Percentiles rank a stretch among this genome's conserved stretches.
Evolutionary conservation across 1,139 yeast species (phyloP).

Genomic region (Suhomyces taliae): DNA sequence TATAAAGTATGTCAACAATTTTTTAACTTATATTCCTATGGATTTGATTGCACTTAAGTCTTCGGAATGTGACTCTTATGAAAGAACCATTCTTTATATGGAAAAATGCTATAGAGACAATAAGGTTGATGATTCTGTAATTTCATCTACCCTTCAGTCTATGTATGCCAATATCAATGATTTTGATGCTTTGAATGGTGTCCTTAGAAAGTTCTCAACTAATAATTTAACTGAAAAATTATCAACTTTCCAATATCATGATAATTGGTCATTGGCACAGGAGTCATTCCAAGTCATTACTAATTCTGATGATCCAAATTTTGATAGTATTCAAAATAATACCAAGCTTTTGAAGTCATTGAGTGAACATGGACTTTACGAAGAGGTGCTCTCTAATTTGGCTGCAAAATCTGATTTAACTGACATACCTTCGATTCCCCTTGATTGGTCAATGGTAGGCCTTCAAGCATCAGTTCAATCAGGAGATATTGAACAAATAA

Average conservation of each 20-base stretch:
- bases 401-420: conserved; percentile 28
- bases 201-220: conserved; percentile 70
- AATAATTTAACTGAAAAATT: conserved; percentile 71
- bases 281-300: conserved; percentile 79
- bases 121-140: conserved; percentile 35
- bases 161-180: conserved; percentile 89
- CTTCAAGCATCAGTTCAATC: conserved; percentile 71
- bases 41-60: conserved; percentile 75
- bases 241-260: conserved; percentile 78
- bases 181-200: conserved; percentile 87
- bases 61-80: conserved; percentile 81
- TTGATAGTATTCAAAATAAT: conserved; percentile 30
- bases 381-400: conserved; percentile 40
- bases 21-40: conserved; percentile 60
- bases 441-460: conserved; percentile 66
- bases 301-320: conserved; percentile 22
- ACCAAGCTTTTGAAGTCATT: conserved; percentile 41
- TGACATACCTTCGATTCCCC: conserved; percentile 29
- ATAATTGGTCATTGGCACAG: conserved; percentile 84
- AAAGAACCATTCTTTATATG: conserved; percentile 82
- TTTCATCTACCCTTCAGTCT: conserved; percentile 60
- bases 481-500: conserved; percentile 53
- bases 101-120: conserved; percentile 66
- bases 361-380: conserved; percentile 43
- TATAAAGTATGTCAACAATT: conserved; percentile 39